phyloP scores from a whole-genome alignment of 75 land plant genomes.

The Sequoia sempervirens region DNA sequence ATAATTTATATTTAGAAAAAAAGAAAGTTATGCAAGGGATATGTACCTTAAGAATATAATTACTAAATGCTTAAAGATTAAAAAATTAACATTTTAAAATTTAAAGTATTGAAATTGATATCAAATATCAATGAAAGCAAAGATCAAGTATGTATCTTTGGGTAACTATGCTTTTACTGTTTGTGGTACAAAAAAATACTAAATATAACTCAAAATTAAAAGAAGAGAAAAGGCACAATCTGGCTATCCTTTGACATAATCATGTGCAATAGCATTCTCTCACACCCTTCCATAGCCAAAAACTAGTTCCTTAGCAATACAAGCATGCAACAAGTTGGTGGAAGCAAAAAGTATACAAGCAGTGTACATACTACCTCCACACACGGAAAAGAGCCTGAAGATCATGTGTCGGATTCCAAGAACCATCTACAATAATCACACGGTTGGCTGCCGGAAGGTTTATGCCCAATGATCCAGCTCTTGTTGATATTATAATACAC shows the following conservation, averaged over 20 bases:
- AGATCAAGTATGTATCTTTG: no score
- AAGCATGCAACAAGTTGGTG: neutral
- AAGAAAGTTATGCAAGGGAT: no score
- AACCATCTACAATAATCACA: constrained; percentile 96
- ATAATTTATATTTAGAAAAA: no score
- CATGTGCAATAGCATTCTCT: neutral
- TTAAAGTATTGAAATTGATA: no score
- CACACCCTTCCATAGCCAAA: neutral
- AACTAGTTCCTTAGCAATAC: neutral
- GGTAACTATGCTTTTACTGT: no score
- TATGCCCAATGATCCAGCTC: constrained; percentile 95
- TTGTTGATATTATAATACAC: constrained; percentile 88
- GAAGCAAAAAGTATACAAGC: neutral
- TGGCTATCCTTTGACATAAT: neutral
- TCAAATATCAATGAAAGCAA: no score
- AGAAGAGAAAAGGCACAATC: neutral
- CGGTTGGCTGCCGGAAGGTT: constrained; percentile 97
- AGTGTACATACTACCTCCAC: constrained; percentile 64
- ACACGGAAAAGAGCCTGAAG: constrained; percentile 96
- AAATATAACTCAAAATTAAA: neutral
- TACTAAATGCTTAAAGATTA: no score
- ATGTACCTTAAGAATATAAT: no score
- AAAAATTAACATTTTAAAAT: no score
- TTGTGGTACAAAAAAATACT: neutral
- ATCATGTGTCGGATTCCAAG: constrained; percentile 99